These are phyloP conservation scores for Debaryomyces robertsiae DNA, from an alignment of 1,139 yeast species.

Conservation along the genomic window DNA sequence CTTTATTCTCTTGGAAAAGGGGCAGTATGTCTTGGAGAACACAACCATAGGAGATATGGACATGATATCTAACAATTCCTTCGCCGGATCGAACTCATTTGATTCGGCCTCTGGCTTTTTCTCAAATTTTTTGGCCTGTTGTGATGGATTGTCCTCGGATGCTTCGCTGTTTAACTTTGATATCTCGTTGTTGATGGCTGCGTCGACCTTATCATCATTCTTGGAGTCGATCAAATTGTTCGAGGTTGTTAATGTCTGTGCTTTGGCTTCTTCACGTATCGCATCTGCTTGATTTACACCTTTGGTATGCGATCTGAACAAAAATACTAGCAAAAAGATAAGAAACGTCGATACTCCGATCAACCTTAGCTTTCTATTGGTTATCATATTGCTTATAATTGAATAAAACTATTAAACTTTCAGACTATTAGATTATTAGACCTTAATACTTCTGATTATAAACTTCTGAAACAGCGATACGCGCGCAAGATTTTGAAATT, in stretches of 20 bases:
- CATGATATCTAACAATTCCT: slow-evolving; percentile 61
- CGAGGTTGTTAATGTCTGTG: slow-evolving; percentile 10
- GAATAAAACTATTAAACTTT: neutral
- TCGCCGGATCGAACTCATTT: slow-evolving; percentile 56
- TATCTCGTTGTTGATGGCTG: slow-evolving; percentile 43
- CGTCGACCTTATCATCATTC: slow-evolving; percentile 41
- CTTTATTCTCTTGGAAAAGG: slow-evolving; percentile 74
- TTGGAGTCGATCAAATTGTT: slow-evolving; percentile 28
- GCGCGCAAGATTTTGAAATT: too few relatives aligned
- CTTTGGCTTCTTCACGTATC: slow-evolving; percentile 4
- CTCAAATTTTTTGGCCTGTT: slow-evolving; percentile 10
- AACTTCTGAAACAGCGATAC: too few relatives aligned
- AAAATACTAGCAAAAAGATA: slow-evolving; percentile 18
- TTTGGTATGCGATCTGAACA: slow-evolving; percentile 14
- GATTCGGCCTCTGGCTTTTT: slow-evolving; percentile 17
- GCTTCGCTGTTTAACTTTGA: slow-evolving; percentile 25
- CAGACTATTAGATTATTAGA: too few relatives aligned
- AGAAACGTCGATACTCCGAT: slow-evolving; percentile 20
- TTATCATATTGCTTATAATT: slow-evolving; percentile 17
- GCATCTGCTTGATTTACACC: slow-evolving; percentile 2
- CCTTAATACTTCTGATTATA: too few relatives aligned
- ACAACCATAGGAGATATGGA: slow-evolving; percentile 68
- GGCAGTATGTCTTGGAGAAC: slow-evolving; percentile 73
- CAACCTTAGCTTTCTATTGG: slow-evolving; percentile 22
- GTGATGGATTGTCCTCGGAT: slow-evolving; percentile 9